Evolutionary conservation across 768 basidiomycete species (phyloP).

Genomic region (Podaxis sp.): DNA sequence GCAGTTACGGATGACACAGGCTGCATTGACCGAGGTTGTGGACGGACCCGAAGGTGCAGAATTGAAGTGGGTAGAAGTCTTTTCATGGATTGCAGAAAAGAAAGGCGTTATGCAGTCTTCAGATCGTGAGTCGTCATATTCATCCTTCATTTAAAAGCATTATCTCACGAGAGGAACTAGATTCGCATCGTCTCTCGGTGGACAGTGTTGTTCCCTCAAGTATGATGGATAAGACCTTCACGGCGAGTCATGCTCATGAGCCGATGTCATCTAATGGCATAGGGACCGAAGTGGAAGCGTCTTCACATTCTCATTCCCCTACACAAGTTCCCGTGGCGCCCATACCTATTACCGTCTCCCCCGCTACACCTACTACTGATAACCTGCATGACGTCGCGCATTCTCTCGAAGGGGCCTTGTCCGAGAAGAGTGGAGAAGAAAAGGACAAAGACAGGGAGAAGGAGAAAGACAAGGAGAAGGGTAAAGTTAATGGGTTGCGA

Average conservation of each 20-base stretch:
- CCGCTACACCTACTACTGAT: constrained; percentile 45
- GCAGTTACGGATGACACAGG: constrained; percentile 83
- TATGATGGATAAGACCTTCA: constrained; percentile 6
- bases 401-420: not conserved
- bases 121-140: constrained; percentile 7
- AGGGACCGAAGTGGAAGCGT: not conserved
- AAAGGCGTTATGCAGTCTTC: constrained; percentile 24
- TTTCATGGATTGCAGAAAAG: constrained; percentile 77
- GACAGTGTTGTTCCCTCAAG: not conserved
- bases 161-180: not conserved
- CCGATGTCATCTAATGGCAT: not conserved
- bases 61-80: constrained; percentile 76
- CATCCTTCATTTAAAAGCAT: not conserved
- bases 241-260: not conserved
- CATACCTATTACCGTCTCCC: constrained; percentile 57
- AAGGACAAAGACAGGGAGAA: constrained; percentile 10
- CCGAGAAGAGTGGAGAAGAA: constrained; percentile 8
- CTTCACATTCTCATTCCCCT: not conserved
- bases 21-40: constrained; percentile 73
- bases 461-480: constrained; percentile 14
- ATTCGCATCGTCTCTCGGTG: constrained; percentile 3
- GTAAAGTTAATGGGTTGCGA: constrained; percentile 10
- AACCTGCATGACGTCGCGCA: not conserved
- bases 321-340: constrained; percentile 18
- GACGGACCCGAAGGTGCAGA: constrained; percentile 86